phyloP scores from a whole-genome alignment of 768 basidiomycete genomes.

The Mycena haematopus region DNA sequence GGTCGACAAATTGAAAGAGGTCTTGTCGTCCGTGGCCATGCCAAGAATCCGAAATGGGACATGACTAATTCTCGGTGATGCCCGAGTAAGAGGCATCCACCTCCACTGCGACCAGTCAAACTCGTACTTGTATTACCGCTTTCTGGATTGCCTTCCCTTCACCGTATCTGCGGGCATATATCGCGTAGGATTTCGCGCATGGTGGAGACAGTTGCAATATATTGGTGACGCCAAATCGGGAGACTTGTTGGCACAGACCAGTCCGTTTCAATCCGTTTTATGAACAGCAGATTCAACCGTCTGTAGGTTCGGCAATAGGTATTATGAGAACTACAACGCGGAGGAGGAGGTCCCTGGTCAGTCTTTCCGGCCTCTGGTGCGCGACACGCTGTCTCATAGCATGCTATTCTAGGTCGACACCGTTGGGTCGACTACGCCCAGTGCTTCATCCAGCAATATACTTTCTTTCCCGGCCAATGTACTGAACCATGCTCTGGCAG shows the following conservation, averaged over 20 bases:
- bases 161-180: slow-evolving; percentile 75
- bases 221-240: slow-evolving; percentile 95
- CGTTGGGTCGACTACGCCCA: slow-evolving; percentile 96
- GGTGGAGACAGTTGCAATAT: slow-evolving; percentile 92
- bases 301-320: slow-evolving; percentile 88
- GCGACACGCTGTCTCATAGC: slow-evolving; percentile 12
- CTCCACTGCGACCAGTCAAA: too few species aligned
- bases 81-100: too few species aligned
- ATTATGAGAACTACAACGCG: slow-evolving; percentile 90
- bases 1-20: too few species aligned
- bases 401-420: slow-evolving; percentile 72
- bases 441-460: slow-evolving; percentile 44
- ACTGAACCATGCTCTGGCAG: slow-evolving; percentile 40
- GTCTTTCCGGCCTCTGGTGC: background rate
- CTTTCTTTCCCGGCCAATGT: background rate
- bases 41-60: too few species aligned
- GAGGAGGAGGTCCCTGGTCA: slow-evolving; percentile 89
- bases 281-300: background rate
- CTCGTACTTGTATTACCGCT: slow-evolving; percentile 6
- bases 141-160: slow-evolving; percentile 69
- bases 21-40: too few species aligned
- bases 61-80: too few species aligned
- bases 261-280: slow-evolving; percentile 56
- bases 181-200: slow-evolving; percentile 80
- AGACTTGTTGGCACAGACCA: slow-evolving; percentile 78